These are phyloP conservation scores for Silybum marianum DNA, from an alignment of 129 eudicot species.

Conservation along the genomic window DNA sequence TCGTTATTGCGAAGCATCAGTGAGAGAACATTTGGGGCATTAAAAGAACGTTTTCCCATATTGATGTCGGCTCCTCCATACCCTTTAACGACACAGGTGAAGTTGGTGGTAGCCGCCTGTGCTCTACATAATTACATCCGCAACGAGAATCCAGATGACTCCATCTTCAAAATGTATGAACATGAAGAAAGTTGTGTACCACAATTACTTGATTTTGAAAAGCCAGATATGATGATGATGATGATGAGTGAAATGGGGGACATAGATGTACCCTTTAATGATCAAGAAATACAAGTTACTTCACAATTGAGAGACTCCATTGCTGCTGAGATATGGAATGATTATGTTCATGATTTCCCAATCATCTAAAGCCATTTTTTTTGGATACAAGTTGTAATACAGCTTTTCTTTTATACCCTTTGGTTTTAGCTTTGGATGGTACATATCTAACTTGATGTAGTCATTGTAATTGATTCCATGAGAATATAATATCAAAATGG, in stretches of 20 bases:
- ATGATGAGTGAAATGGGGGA: constrained; percentile 29
- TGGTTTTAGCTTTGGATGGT: background rate
- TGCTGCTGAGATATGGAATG: constrained; percentile 64
- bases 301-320: constrained; percentile 46
- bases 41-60: constrained; percentile 63
- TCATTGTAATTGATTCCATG: background rate
- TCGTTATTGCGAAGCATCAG: constrained; percentile 39
- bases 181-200: constrained; percentile 28
- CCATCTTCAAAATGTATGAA: constrained; percentile 50
- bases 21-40: constrained; percentile 50
- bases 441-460: background rate
- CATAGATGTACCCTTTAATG: constrained; percentile 38
- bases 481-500: background rate
- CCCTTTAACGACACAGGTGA: constrained; percentile 62
- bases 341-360: constrained; percentile 50
- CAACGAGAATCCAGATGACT: constrained; percentile 52
- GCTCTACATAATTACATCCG: constrained; percentile 62
- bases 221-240: constrained; percentile 26
- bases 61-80: constrained; percentile 62
- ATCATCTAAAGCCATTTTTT: constrained; percentile 6
- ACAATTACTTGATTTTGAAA: constrained; percentile 39
- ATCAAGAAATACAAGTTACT: constrained; percentile 37
- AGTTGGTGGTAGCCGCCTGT: constrained; percentile 59
- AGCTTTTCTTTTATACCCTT: too few relatives aligned
- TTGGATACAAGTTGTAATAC: background rate